phyloP scores from a whole-genome alignment of 192 early-diverging fungal species.

The Backusella luteola region DNA sequence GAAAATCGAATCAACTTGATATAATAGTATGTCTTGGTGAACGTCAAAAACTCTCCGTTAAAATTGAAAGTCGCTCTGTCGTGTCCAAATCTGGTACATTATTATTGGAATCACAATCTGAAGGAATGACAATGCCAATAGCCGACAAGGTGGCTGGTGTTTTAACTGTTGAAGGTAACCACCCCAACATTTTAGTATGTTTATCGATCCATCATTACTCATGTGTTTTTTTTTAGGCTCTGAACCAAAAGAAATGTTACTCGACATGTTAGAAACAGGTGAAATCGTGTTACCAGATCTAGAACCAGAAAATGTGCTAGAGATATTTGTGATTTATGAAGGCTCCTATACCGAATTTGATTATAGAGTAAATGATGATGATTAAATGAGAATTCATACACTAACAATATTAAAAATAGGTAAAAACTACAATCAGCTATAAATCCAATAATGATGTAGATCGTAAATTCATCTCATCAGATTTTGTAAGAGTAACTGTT shows the following conservation, averaged over 20 bases:
- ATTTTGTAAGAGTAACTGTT: constrained; percentile 49
- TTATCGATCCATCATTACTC: neutral
- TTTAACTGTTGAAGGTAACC: constrained; percentile 18
- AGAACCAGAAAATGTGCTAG: constrained; percentile 36
- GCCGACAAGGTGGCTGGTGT: constrained; percentile 7
- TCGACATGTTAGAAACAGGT: constrained; percentile 38
- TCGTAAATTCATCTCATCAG: constrained; percentile 42
- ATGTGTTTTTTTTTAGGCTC: neutral
- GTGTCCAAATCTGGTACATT: constrained; percentile 27
- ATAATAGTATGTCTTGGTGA: constrained; percentile 39
- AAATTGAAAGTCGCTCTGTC: constrained; percentile 20
- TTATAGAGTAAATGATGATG: constrained; percentile 30
- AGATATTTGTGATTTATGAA: constrained; percentile 46
- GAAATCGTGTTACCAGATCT: constrained; percentile 40
- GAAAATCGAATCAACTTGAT: neutral
- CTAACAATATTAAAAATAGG: constrained; percentile 26
- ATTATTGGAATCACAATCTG: constrained; percentile 30
- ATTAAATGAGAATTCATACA: neutral
- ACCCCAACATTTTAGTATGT: neutral
- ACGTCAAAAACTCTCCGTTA: constrained; percentile 38
- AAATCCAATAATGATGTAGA: constrained; percentile 35
- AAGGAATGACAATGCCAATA: constrained; percentile 33
- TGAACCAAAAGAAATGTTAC: constrained; percentile 18
- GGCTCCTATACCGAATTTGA: constrained; percentile 38
- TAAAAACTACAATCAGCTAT: constrained; percentile 47